Percentiles rank a stretch among this genome's conserved stretches.
Evolutionary conservation across 2,329 filamentous ascomycete genomes (phyloP).

Genomic region (Clonostachys rosea): DNA sequence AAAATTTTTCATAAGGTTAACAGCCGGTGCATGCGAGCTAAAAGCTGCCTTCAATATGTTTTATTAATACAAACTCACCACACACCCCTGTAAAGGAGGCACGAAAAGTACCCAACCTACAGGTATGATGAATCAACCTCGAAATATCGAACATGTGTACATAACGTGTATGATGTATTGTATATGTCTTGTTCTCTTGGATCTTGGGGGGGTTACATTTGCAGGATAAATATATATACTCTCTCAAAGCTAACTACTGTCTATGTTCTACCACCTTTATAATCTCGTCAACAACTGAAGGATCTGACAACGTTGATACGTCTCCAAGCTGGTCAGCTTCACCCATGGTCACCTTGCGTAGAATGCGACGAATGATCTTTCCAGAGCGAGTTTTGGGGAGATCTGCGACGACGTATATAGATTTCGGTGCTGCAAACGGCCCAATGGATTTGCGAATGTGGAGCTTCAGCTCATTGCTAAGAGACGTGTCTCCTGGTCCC

Average conservation of each 20-base stretch:
- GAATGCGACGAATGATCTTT: slow-evolving; percentile 97
- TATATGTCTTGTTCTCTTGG: too few relatives aligned
- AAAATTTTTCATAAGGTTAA: too few relatives aligned
- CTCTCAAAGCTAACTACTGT: not conserved
- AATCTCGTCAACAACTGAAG: slow-evolving; percentile 83
- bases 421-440: slow-evolving; percentile 94
- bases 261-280: slow-evolving; percentile 60
- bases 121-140: too few relatives aligned
- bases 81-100: too few relatives aligned
- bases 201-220: too few relatives aligned
- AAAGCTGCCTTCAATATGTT: too few relatives aligned
- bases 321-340: slow-evolving; percentile 97
- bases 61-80: too few relatives aligned
- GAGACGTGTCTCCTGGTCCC: slow-evolving; percentile 29
- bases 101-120: too few relatives aligned
- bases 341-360: slow-evolving; percentile 94
- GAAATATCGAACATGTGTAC: too few relatives aligned
- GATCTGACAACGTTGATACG: slow-evolving; percentile 86
- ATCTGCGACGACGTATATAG: slow-evolving; percentile 84
- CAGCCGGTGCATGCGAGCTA: too few relatives aligned
- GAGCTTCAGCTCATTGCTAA: slow-evolving; percentile 84
- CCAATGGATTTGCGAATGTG: slow-evolving; percentile 98
- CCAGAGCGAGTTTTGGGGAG: slow-evolving; percentile 95
- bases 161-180: too few relatives aligned
- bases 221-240: not conserved